These are phyloP conservation scores for Lipomyces yamadae DNA, from an alignment of 805 yeast species.

Conservation along the genomic window DNA sequence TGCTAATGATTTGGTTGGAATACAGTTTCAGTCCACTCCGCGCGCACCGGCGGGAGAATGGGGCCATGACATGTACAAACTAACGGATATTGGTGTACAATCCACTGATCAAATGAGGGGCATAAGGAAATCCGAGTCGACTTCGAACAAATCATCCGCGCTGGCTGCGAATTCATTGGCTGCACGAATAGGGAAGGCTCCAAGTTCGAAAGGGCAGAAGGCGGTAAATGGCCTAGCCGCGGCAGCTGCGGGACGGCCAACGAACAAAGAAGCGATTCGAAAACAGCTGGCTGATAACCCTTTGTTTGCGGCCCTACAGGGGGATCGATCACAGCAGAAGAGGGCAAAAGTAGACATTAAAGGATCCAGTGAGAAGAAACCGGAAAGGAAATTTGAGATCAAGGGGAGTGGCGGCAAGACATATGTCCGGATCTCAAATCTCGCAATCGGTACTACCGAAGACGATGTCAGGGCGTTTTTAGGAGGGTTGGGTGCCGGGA, in stretches of 20 bases:
- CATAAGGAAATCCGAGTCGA: not conserved
- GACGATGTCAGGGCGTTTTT: slow-evolving; percentile 43
- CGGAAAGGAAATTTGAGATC: slow-evolving; percentile 23
- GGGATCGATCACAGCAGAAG: slow-evolving; percentile 20
- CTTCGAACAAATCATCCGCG: slow-evolving; percentile 7
- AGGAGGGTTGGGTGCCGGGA: slow-evolving; percentile 38
- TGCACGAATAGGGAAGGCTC: slow-evolving; percentile 32
- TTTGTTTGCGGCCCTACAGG: slow-evolving; percentile 33
- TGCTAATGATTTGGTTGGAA: not conserved
- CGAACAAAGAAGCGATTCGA: slow-evolving; percentile 15
- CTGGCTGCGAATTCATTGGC: slow-evolving; percentile 32
- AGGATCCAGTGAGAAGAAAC: not conserved
- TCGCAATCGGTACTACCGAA: slow-evolving; percentile 45
- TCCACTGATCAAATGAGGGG: not conserved
- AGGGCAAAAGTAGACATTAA: slow-evolving; percentile 4
- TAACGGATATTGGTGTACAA: not conserved
- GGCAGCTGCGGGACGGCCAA: not conserved
- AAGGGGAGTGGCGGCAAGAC: slow-evolving; percentile 29
- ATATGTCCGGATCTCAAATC: slow-evolving; percentile 40
- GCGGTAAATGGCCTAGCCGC: not conserved
- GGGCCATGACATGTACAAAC: slow-evolving; percentile 29
- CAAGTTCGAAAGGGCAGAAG: slow-evolving; percentile 7
- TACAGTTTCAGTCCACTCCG: not conserved
- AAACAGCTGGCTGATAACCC: slow-evolving; percentile 27
- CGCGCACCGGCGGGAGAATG: slow-evolving; percentile 28